Conservation (phyloP, 2,329 filamentous ascomycete genomes). For the Intubia oerlemansii region DNA sequence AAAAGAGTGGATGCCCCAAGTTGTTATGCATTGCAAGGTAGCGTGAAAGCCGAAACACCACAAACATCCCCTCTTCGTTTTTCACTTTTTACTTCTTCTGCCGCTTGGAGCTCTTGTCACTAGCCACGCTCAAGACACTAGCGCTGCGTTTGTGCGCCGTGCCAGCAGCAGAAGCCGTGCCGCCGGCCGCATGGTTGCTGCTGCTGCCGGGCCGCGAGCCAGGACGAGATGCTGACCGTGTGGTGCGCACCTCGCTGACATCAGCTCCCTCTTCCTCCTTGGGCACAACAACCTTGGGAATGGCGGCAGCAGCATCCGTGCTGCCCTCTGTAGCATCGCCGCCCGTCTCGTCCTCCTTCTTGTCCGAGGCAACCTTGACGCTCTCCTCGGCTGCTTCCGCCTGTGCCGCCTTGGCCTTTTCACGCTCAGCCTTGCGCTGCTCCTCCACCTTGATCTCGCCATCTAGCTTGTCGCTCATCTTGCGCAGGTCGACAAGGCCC, state of each 20-base stretch:
- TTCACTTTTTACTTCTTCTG: slow-evolving; percentile 34
- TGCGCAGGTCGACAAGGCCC: slow-evolving; percentile 48
- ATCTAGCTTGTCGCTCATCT: slow-evolving; percentile 56
- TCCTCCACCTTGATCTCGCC: slow-evolving; percentile 42
- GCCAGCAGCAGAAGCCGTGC: background rate
- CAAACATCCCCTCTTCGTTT: too few species aligned
- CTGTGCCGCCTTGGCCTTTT: slow-evolving; percentile 14
- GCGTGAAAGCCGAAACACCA: too few species aligned
- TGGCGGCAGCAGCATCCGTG: too few species aligned
- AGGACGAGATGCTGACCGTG: slow-evolving; percentile 8
- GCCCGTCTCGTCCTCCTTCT: background rate
- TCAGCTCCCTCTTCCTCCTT: slow-evolving; percentile 7
- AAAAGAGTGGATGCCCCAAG: too few species aligned
- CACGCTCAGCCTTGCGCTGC: slow-evolving; percentile 31
- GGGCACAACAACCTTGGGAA: slow-evolving; percentile 3
- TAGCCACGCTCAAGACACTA: slow-evolving; percentile 52
- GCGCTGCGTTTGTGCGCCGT: slow-evolving; percentile 53
- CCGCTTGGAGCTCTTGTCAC: slow-evolving; percentile 39
- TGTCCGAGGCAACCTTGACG: background rate
- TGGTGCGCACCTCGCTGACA: slow-evolving; percentile 9
- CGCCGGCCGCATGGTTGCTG: slow-evolving; percentile 1
- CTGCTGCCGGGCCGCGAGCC: slow-evolving; percentile 13
- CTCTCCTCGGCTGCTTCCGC: background rate
- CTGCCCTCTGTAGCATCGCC: background rate
- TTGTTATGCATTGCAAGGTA: too few species aligned